Percentiles rank a stretch among this genome's conserved stretches.
phyloP scores from a whole-genome alignment of 768 basidiomycete genomes.

The Porphyrellus cyaneotinctus region DNA sequence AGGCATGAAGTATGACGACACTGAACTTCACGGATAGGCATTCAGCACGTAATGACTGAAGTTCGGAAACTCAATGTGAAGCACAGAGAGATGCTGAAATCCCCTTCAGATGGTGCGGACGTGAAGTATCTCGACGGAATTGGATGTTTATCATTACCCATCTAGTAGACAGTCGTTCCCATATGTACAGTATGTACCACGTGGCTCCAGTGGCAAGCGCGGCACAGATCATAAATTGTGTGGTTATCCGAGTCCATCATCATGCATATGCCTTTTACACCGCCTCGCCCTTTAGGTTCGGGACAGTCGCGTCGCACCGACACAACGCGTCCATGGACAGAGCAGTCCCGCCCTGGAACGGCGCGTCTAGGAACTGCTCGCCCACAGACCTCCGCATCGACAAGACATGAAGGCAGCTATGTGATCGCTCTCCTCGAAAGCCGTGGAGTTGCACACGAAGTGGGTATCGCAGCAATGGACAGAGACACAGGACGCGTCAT shows the following conservation, averaged over 20 bases:
- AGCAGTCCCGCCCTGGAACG: constrained; percentile 51
- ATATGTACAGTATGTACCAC: no score
- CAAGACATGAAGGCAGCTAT: constrained; percentile 55
- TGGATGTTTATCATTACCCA: neutral
- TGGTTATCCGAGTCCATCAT: no score
- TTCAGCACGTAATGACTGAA: neutral
- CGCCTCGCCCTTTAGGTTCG: constrained; percentile 11
- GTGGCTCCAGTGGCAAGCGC: constrained; percentile 60
- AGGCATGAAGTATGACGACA: neutral
- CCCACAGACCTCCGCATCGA: constrained; percentile 62
- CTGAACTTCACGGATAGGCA: neutral
- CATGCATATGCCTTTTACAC: constrained; percentile 11
- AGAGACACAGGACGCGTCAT: constrained; percentile 70
- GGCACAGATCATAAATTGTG: constrained; percentile 40
- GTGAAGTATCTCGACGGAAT: no score
- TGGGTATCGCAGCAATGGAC: constrained; percentile 86
- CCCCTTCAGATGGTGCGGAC: neutral
- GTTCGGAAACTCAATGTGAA: neutral
- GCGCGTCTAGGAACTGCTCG: constrained; percentile 39
- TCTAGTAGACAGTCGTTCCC: no score
- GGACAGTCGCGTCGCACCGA: constrained; percentile 13
- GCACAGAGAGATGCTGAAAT: neutral
- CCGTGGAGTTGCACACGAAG: constrained; percentile 73
- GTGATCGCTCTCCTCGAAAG: constrained; percentile 73
- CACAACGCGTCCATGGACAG: constrained; percentile 47